Evolutionary conservation across 169 alveolate species (phyloP).

Genomic region (Plasmodium falciparum): DNA sequence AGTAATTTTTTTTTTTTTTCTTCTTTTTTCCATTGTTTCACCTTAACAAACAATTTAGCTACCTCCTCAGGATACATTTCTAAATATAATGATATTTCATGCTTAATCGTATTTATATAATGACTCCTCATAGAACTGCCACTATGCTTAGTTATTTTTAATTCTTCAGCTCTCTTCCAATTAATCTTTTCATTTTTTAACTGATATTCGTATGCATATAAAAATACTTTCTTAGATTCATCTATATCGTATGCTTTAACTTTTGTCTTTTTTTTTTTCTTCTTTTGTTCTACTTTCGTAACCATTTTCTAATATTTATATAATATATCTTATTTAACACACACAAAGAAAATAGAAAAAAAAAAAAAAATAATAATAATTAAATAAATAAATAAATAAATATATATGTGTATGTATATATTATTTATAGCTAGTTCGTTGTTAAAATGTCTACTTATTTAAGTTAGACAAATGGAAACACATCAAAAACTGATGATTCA

Average conservation of each 20-base stretch:
- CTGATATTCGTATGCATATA: slow-evolving; percentile 65
- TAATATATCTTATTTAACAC: no score
- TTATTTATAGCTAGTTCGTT: no score
- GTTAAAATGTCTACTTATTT: no score
- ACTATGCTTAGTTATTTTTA: slow-evolving; percentile 53
- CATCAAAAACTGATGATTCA: no score
- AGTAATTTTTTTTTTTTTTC: slow-evolving; percentile 66
- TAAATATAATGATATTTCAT: slow-evolving; percentile 59
- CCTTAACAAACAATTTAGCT: slow-evolving; percentile 46
- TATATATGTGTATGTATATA: no score
- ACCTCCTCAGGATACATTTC: slow-evolving; percentile 71
- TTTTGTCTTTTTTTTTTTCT: slow-evolving; percentile 33
- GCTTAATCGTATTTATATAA: slow-evolving; percentile 46
- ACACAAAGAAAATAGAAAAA: no score
- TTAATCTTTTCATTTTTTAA: slow-evolving; percentile 59
- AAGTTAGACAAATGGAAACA: no score
- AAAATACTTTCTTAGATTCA: slow-evolving; percentile 53
- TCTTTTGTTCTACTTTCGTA: slow-evolving; percentile 4
- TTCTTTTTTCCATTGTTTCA: slow-evolving; percentile 56
- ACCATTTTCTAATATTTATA: slow-evolving; percentile 17
- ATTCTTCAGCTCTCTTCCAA: slow-evolving; percentile 61
- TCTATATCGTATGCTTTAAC: slow-evolving; percentile 59
- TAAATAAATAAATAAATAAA: no score
- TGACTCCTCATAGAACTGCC: slow-evolving; percentile 69
- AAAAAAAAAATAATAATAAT: no score